These are phyloP conservation scores for Ophiostoma triangulosporum DNA, from an alignment of 2,329 filamentous ascomycete genomes.

Conservation along the genomic window DNA sequence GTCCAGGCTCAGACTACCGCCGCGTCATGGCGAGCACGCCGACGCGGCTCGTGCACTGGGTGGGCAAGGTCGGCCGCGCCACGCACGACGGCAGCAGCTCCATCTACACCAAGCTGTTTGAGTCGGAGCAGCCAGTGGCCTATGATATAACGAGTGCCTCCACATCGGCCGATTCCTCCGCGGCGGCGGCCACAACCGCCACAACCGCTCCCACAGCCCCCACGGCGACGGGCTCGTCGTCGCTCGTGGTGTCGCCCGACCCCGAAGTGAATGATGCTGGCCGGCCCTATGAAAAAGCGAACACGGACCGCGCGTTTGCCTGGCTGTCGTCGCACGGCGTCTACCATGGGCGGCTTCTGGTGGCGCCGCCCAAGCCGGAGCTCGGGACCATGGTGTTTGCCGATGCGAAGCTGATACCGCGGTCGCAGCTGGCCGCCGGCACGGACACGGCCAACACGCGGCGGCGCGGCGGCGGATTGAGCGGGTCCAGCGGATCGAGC, in stretches of 20 bases:
- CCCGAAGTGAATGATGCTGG: slow-evolving; percentile 37
- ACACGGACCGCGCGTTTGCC: slow-evolving; percentile 63
- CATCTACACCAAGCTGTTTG: slow-evolving; percentile 79
- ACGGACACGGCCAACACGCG: slow-evolving; percentile 45
- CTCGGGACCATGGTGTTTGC: slow-evolving; percentile 64
- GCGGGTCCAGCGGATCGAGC: slow-evolving; percentile 48
- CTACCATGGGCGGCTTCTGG: slow-evolving; percentile 68
- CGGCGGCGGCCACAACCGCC: background rate
- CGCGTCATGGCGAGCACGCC: slow-evolving; percentile 72
- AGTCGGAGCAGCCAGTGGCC: slow-evolving; percentile 65
- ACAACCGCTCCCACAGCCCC: slow-evolving; percentile 18
- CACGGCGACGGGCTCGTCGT: slow-evolving; percentile 35
- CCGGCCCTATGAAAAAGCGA: slow-evolving; percentile 38
- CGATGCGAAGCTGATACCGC: slow-evolving; percentile 64
- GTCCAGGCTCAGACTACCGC: too few relatives aligned
- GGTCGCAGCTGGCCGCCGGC: slow-evolving; percentile 53
- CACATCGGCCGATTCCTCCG: slow-evolving; percentile 18
- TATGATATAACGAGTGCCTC: slow-evolving; percentile 53
- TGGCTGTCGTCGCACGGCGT: slow-evolving; percentile 85
- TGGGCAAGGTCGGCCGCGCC: slow-evolving; percentile 60
- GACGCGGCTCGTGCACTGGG: slow-evolving; percentile 64
- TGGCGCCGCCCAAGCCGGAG: slow-evolving; percentile 44
- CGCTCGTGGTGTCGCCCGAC: slow-evolving; percentile 66
- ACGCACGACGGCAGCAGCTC: slow-evolving; percentile 63
- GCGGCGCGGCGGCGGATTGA: slow-evolving; percentile 49